Percentiles rank a stretch among this genome's conserved stretches.
phyloP scores from a whole-genome alignment of 2,329 filamentous ascomycete species.

The Xylaria hypoxylon region DNA sequence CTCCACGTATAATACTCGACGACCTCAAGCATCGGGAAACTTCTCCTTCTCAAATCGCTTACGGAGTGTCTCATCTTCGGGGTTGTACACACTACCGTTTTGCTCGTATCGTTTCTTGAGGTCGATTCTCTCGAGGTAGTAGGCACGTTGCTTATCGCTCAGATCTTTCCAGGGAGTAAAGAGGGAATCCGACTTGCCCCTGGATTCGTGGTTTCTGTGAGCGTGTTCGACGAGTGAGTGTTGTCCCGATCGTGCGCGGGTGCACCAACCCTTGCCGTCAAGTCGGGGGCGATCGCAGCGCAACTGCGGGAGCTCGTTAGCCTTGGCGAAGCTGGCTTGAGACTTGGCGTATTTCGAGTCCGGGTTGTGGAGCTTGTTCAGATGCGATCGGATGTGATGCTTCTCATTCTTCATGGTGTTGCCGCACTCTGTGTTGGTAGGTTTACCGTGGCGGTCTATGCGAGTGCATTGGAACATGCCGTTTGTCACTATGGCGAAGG shows the following conservation, averaged over 20 bases:
- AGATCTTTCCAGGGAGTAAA: not conserved
- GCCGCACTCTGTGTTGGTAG: not conserved
- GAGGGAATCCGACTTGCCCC: conserved; percentile 6
- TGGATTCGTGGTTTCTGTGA: not conserved
- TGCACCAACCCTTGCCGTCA: conserved; percentile 8
- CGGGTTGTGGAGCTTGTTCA: conserved; percentile 10
- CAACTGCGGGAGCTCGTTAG: not conserved
- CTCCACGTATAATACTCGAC: not conserved
- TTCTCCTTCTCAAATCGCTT: not conserved
- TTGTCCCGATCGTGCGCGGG: not conserved
- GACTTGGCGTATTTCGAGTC: not conserved
- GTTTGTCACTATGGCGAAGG: not conserved
- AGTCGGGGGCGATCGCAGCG: conserved; percentile 10
- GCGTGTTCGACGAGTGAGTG: conserved; percentile 19
- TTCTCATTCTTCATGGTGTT: not conserved
- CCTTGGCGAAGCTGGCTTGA: conserved; percentile 2
- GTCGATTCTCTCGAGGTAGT: not conserved
- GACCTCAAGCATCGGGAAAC: not conserved
- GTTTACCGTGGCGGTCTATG: not conserved
- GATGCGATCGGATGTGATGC: conserved; percentile 8
- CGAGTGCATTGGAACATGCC: conserved; percentile 3
- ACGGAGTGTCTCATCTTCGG: conserved; percentile 4
- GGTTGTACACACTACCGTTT: conserved; percentile 1
- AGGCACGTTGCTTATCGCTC: conserved; percentile 1
- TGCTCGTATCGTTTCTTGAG: not conserved